Percentiles rank a stretch among this genome's conserved stretches.
Conservation (phyloP, 2,329 filamentous ascomycete species). For the Colletotrichum sp. region DNA sequence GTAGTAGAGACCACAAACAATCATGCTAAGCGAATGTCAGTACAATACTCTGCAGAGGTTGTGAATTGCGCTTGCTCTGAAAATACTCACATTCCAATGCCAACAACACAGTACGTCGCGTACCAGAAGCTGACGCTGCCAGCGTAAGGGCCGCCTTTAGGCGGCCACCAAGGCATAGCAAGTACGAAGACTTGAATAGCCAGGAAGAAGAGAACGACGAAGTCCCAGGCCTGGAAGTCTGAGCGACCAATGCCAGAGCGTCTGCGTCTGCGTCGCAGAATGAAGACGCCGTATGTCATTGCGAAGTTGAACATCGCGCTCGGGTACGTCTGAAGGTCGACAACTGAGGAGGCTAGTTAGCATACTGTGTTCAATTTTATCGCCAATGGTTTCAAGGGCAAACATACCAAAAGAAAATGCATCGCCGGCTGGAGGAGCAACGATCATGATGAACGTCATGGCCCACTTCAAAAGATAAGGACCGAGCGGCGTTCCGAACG, state of each 20-base stretch:
- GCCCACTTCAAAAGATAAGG: conserved; percentile 64
- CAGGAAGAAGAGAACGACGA: conserved; percentile 63
- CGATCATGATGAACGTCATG: conserved; percentile 64
- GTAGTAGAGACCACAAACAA: conserved; percentile 62
- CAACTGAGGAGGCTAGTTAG: conserved; percentile 42
- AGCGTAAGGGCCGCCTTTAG: conserved; percentile 59
- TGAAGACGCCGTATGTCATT: conserved; percentile 60
- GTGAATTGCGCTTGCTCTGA: no score
- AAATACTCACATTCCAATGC: conserved; percentile 64
- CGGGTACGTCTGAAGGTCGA: conserved; percentile 65
- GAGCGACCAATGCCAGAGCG: conserved; percentile 51
- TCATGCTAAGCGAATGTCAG: conserved; percentile 40
- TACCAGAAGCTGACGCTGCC: conserved; percentile 79
- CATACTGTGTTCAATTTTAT: no score
- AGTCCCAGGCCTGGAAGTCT: conserved; percentile 64
- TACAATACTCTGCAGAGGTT: neutral
- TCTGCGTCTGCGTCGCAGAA: conserved; percentile 60
- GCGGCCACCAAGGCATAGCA: conserved; percentile 76
- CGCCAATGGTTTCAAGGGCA: neutral
- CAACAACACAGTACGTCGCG: conserved; percentile 69
- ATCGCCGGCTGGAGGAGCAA: conserved; percentile 65
- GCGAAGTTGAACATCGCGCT: conserved; percentile 60
- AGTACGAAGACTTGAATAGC: conserved; percentile 66
- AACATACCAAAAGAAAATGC: conserved; percentile 65
- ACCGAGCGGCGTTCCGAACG: conserved; percentile 67